These are phyloP conservation scores for Lentinula guzmanii DNA, from an alignment of 768 basidiomycete species.

Conservation along the genomic window DNA sequence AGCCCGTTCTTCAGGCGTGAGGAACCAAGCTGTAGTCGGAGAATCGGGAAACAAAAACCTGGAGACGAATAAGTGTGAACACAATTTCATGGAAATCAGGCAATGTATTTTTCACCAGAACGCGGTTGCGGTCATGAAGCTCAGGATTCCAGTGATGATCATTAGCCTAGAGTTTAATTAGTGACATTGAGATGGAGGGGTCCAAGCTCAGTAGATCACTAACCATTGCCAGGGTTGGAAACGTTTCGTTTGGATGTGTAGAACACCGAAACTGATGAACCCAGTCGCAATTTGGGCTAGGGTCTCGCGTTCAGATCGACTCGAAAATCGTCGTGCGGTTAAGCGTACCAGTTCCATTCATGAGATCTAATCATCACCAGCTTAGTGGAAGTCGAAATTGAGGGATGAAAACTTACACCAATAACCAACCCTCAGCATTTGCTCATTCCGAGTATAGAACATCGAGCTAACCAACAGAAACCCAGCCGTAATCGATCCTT, in stretches of 20 bases:
- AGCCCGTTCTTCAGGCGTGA: constrained; percentile 62
- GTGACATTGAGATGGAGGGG: not conserved
- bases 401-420: constrained; percentile 49
- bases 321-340: not conserved
- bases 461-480: constrained; percentile 73
- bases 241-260: constrained; percentile 50
- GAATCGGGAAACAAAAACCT: constrained; percentile 83
- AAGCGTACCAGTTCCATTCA: constrained; percentile 61
- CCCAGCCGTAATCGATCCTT: constrained; percentile 69
- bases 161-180: constrained; percentile 46
- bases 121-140: constrained; percentile 49
- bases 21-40: constrained; percentile 66
- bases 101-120: constrained; percentile 45
- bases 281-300: constrained; percentile 62
- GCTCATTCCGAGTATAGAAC: constrained; percentile 73
- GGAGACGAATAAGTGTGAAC: not conserved
- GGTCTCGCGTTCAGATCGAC: not conserved
- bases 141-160: constrained; percentile 69
- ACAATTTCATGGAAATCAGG: constrained; percentile 5
- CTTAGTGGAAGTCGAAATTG: not conserved
- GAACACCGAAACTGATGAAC: constrained; percentile 59
- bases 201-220: not conserved
- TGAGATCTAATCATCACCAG: constrained; percentile 46
- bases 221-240: constrained; percentile 76
- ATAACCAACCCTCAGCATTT: constrained; percentile 64